Conservation (phyloP, 2,329 filamentous ascomycete genomes). For the Alternaria hordeiaustralica region DNA sequence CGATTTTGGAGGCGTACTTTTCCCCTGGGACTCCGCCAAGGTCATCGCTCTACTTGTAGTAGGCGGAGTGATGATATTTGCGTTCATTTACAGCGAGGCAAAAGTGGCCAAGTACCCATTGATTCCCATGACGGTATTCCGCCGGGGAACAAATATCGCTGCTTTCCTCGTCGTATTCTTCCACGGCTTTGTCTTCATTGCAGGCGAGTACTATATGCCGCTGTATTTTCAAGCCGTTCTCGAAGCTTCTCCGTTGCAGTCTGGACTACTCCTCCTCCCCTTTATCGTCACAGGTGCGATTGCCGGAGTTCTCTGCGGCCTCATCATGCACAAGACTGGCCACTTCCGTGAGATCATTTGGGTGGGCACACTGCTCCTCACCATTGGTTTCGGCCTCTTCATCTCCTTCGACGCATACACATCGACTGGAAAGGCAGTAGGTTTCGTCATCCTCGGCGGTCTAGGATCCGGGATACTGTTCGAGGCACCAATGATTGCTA, state of each 20-base stretch:
- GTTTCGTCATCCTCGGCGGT: conserved; percentile 59
- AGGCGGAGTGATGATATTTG: conserved; percentile 55
- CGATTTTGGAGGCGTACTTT: conserved; percentile 61
- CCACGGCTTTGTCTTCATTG: conserved; percentile 59
- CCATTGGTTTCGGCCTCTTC: conserved; percentile 46
- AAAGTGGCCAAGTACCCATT: conserved; percentile 69
- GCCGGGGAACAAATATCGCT: conserved; percentile 62
- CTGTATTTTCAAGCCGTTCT: conserved; percentile 75
- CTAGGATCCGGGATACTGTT: conserved; percentile 61
- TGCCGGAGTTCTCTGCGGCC: conserved; percentile 54
- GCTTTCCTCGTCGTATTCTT: conserved; percentile 58
- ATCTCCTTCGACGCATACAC: conserved; percentile 39
- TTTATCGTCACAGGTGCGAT: conserved; percentile 58
- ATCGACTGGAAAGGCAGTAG: conserved; percentile 49
- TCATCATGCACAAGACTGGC: conserved; percentile 56
- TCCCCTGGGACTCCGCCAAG: conserved; percentile 61
- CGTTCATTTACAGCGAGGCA: conserved; percentile 69
- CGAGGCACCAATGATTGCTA: conserved; percentile 61
- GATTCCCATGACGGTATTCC: conserved; percentile 71
- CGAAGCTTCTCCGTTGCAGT: conserved; percentile 65
- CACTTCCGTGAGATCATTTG: conserved; percentile 50
- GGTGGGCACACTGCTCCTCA: conserved; percentile 40
- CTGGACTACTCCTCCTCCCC: conserved; percentile 67
- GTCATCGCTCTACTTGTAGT: conserved; percentile 63
- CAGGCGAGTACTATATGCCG: conserved; percentile 72